Conservation (phyloP, 1,284 basidiomycete species). For the Cystobasidium pallidum region DNA sequence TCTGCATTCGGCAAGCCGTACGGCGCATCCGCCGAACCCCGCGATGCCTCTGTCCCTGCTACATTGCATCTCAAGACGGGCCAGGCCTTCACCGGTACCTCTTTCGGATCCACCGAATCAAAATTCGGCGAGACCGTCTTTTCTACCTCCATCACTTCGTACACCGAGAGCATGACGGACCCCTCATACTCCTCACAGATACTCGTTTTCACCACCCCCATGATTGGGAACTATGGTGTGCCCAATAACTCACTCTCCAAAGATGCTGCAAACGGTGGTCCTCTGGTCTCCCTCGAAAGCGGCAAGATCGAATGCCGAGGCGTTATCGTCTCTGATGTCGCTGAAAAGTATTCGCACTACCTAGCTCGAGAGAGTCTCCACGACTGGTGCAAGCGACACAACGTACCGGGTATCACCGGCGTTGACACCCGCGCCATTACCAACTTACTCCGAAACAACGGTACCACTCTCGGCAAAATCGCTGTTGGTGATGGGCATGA, state of each 20-base stretch:
- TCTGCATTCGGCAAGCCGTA: constrained; percentile 17
- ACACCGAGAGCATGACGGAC: constrained; percentile 99
- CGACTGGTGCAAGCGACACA: constrained; percentile 88
- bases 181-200: constrained; percentile 98
- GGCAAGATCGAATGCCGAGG: constrained; percentile 86
- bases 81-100: constrained; percentile 83
- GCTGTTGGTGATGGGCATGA: constrained; percentile 77
- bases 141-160: constrained; percentile 97
- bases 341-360: constrained; percentile 93
- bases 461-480: constrained; percentile 91
- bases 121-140: constrained; percentile 98
- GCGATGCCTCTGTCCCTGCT: constrained; percentile 64
- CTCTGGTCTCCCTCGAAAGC: constrained; percentile 76
- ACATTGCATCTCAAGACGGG: constrained; percentile 91
- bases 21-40: constrained; percentile 14
- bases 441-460: constrained; percentile 88
- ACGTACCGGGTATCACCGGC: constrained; percentile 91
- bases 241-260: constrained; percentile 66
- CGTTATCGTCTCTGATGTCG: constrained; percentile 91
- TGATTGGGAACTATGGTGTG: constrained; percentile 99
- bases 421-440: constrained; percentile 98
- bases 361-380: constrained; percentile 89
- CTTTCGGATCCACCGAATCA: constrained; percentile 86
- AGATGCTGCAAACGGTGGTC: constrained; percentile 65
- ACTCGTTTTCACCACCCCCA: constrained; percentile 94